Conservation (phyloP, 768 basidiomycete genomes). For the Boletus rufocinnamomeus region DNA sequence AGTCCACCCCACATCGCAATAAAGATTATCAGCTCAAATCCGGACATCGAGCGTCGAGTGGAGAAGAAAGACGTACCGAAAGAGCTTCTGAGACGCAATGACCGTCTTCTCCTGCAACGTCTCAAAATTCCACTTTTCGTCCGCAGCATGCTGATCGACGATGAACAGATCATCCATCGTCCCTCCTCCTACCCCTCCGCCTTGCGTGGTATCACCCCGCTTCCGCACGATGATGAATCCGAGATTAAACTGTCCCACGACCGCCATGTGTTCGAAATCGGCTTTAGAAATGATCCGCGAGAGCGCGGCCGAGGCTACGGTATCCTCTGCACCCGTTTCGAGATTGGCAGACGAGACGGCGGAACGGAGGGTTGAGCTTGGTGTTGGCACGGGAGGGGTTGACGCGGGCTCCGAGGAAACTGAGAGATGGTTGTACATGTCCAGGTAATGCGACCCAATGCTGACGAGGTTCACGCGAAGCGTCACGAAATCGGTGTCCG, state of each 20-base stretch:
- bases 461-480: slow-evolving; percentile 24
- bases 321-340: slow-evolving; percentile 49
- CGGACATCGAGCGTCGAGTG: background rate
- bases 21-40: background rate
- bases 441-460: slow-evolving; percentile 25
- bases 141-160: slow-evolving; percentile 95
- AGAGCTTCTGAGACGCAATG: slow-evolving; percentile 83
- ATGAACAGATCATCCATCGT: slow-evolving; percentile 89
- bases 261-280: slow-evolving; percentile 82
- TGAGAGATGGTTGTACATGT: slow-evolving; percentile 15
- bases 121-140: slow-evolving; percentile 99
- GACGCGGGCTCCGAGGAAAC: background rate
- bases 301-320: slow-evolving; percentile 64
- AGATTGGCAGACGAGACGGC: slow-evolving; percentile 33
- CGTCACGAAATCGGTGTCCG: slow-evolving; percentile 13
- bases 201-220: slow-evolving; percentile 30
- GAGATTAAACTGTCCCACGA: slow-evolving; percentile 93
- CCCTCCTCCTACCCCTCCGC: background rate
- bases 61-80: slow-evolving; percentile 55
- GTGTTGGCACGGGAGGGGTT: background rate
- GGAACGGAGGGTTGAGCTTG: slow-evolving; percentile 21
- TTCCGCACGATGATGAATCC: slow-evolving; percentile 90
- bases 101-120: slow-evolving; percentile 86
- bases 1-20: background rate
- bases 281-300: slow-evolving; percentile 82